phyloP scores from a whole-genome alignment of 2,329 filamentous ascomycete genomes.

The Pestalotiopsis sp. region DNA sequence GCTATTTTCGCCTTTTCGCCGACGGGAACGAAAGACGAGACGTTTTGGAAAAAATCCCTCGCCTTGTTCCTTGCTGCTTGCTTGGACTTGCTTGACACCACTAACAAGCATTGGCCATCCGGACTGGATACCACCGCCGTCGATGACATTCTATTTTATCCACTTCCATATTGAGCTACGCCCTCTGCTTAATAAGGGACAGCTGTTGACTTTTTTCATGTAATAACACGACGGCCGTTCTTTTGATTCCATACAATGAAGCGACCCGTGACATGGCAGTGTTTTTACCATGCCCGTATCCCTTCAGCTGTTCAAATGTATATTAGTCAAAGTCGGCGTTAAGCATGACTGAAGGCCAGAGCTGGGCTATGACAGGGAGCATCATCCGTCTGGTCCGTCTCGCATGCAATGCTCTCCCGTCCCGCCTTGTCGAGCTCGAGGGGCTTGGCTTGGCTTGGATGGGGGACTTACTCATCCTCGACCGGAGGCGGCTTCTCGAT shows the following conservation, averaged over 20 bases:
- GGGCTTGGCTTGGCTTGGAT: not conserved
- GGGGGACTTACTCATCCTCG: constrained; percentile 1
- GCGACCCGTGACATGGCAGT: not conserved
- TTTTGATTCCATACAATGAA: not conserved
- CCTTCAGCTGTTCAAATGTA: not conserved
- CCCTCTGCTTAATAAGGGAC: not conserved
- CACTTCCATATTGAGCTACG: not conserved
- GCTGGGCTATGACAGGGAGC: too few species aligned
- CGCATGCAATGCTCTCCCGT: not conserved
- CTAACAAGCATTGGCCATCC: not conserved
- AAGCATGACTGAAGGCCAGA: too few species aligned
- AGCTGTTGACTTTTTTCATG: not conserved
- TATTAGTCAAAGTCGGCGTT: too few species aligned
- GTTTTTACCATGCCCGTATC: not conserved
- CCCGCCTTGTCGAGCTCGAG: not conserved
- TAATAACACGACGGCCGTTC: not conserved
- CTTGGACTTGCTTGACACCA: too few species aligned
- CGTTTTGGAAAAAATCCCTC: too few species aligned
- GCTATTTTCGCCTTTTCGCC: too few species aligned
- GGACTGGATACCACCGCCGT: not conserved
- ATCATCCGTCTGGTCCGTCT: not conserved
- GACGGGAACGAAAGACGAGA: too few species aligned
- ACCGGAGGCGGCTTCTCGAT: not conserved
- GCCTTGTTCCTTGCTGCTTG: too few species aligned
- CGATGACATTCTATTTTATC: not conserved